These are phyloP conservation scores for Eremochloa ophiuroides DNA, from an alignment of 176 grass and related monocot species.

Conservation along the genomic window DNA sequence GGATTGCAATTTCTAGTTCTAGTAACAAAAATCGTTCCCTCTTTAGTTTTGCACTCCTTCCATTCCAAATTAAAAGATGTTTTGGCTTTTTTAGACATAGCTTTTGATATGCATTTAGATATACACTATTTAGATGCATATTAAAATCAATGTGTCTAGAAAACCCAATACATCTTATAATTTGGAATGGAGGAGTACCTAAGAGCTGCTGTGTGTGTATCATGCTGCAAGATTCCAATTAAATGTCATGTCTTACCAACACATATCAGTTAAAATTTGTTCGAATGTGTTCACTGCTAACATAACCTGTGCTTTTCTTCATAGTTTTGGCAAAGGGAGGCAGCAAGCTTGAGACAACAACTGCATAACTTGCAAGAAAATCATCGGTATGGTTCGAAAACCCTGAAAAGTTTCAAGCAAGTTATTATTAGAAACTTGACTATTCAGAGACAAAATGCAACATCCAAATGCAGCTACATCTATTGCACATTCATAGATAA, in stretches of 20 bases:
- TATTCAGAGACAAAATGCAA: background rate
- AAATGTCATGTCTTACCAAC: background rate
- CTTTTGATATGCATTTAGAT: background rate
- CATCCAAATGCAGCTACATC: background rate
- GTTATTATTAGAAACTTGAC: background rate
- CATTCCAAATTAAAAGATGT: background rate
- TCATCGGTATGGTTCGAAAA: conserved; percentile 53
- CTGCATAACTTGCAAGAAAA: conserved; percentile 94
- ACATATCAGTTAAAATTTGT: background rate
- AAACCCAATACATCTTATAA: background rate
- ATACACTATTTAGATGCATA: background rate
- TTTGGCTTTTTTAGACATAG: background rate
- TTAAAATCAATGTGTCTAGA: background rate
- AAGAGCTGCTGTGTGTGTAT: background rate
- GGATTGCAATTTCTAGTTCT: background rate
- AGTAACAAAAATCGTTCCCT: background rate
- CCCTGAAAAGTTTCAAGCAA: conserved; percentile 26
- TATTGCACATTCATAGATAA: background rate
- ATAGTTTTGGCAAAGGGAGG: conserved; percentile 91
- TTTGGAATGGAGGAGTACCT: background rate
- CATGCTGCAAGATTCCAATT: background rate
- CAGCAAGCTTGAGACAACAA: conserved; percentile 99
- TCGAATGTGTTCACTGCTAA: background rate
- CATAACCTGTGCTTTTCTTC: conserved; percentile 29
- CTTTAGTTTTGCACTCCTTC: background rate